Base-by-base conservation (phyloP, 805 yeast species). In the Yarrowia divulgata region DNA sequence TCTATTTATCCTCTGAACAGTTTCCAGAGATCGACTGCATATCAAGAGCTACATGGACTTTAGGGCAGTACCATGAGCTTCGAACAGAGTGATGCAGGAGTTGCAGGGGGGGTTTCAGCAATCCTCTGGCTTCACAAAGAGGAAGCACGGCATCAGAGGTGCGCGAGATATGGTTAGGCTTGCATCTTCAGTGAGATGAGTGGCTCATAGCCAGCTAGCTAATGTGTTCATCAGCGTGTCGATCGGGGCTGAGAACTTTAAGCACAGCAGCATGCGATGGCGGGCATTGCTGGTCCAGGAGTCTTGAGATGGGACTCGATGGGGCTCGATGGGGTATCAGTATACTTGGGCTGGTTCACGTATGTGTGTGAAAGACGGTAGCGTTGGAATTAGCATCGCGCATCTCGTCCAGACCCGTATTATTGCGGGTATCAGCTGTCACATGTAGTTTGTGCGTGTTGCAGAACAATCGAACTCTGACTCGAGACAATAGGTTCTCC, bases 231-330 rank as follows among this genome's bases (percentile, higher is more conserved):
- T 37, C 62, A 55, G n/a, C 16, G 45, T 39, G 62, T 55, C 62
- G 62, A 55, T 55, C 62, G 60, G 13, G 60, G 60, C 60, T 54
- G 60, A 39, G 45, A 54, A 54, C 60, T 54, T 54, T 54, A 54
- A 19, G 45, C 14, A 12, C 23, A 42, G 42, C 29, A 6, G 18
- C 12, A 35, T 48, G 52, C 52, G 35, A 40, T 52, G 39, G 55
- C 39, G 9, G 14, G 3, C 8, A 8, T 23, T 23, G 50, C 32
- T 46, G 34, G 29, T 23, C 29, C 29, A 43, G 12, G 12, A 18
- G 23, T 4, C 8, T 5, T 1, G 2, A 6, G 19, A 8, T 7
- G 37, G 10, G 3, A 1, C 37, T 34, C 8, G 6, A 8, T 34
- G 37, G 8, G 8, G 37, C n/a, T n/a, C n/a, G 8, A 9, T 34